phyloP scores from a whole-genome alignment of 768 basidiomycete species.

The Termitomyces sp. region DNA sequence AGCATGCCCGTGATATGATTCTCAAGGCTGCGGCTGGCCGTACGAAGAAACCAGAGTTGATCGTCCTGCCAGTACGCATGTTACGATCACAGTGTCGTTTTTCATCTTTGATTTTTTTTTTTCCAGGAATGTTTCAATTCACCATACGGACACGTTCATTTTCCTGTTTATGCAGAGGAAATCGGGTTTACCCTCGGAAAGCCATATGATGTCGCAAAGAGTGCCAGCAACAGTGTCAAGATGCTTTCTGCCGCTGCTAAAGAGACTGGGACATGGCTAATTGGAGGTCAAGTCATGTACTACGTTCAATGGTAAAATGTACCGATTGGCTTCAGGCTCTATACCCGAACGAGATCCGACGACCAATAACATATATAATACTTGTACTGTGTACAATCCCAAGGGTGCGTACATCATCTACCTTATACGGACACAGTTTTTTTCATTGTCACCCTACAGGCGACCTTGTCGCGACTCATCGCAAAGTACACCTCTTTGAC shows the following conservation, averaged over 20 bases:
- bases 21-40: slow-evolving; percentile 50
- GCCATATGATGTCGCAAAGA: slow-evolving; percentile 48
- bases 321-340: slow-evolving; percentile 52
- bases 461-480: slow-evolving; percentile 79
- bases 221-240: slow-evolving; percentile 70
- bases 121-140: slow-evolving; percentile 84
- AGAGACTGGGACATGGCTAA: slow-evolving; percentile 77
- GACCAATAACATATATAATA: slow-evolving; percentile 81
- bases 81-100: not conserved
- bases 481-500: slow-evolving; percentile 96
- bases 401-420: slow-evolving; percentile 36
- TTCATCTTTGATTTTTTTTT: slow-evolving; percentile 2
- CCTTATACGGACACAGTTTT: not conserved
- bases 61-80: slow-evolving; percentile 73
- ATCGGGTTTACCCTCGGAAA: slow-evolving; percentile 59
- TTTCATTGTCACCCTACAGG: slow-evolving; percentile 39
- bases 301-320: too few relatives aligned
- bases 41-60: slow-evolving; percentile 61
- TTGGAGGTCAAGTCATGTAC: slow-evolving; percentile 62
- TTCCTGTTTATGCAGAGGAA: slow-evolving; percentile 78
- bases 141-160: slow-evolving; percentile 74
- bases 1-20: slow-evolving; percentile 78
- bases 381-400: slow-evolving; percentile 86
- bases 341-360: slow-evolving; percentile 78
- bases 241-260: slow-evolving; percentile 80